Evolutionary conservation across 2,329 filamentous ascomycete genomes (phyloP), one percentile per base, ranked within the genome.

Genomic region (Aspergillus awamori): DNA sequence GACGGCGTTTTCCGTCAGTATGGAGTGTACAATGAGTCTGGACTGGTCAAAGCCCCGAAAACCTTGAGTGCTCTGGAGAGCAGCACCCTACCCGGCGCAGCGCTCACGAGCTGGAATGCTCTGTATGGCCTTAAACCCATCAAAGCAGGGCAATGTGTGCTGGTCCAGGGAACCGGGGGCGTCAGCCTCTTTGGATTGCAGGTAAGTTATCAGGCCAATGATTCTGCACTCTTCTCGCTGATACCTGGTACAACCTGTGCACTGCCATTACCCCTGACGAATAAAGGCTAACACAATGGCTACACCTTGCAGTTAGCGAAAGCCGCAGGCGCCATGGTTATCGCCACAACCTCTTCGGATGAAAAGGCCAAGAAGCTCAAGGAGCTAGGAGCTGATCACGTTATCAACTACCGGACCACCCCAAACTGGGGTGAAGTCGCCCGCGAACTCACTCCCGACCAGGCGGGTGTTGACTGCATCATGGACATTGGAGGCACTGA

Each of bases 1-100:
- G 86, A 93, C 69, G 91, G 91, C 60, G 84, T 84, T 0, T 81
- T 94, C 28, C 84, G 89, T 51, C 81, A 89, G 66, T 87, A 89
- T 65, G 89, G 80, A 61, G 84, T 86, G 8, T 92, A 90, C 72
- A 81, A 85, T 61, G 87, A 92, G 78, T 83, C 74, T 24, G 90
- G 89, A 1, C 80, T 94, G 5, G 88, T 92, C 15, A 79, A 77
- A 51, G 80, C 84, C 59, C 91, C 91, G 1, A 72, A 70, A 22
- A 84, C 83, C 66, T 79, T 89, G 30, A 81, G 71, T 64, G 75
- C 80, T 55, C 60, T 80, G 38, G 86, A 89, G 72, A 81, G 83
- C 1, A 80, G 83, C 22, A 86, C 87, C 0, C 77, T 89, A 1
- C 72, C 82, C 1, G 89, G 87, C 67, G 86, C 87, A 1, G 86